These are phyloP conservation scores for Verruconis gallopava DNA, from an alignment of 2,329 filamentous ascomycete genomes.

Conservation along the genomic window DNA sequence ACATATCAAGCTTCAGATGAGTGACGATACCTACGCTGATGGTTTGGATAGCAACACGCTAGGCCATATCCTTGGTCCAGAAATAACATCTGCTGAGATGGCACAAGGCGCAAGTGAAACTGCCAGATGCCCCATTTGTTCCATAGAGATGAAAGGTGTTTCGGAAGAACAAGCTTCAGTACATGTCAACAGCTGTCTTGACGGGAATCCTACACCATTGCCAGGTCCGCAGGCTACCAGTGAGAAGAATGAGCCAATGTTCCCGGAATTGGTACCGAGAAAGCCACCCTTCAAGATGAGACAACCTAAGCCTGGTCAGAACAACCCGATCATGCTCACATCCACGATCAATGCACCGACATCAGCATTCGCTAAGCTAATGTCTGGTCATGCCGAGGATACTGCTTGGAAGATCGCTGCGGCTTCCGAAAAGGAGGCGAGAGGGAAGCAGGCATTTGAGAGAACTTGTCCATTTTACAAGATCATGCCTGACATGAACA, in stretches of 20 bases:
- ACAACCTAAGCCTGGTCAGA: conserved; percentile 65
- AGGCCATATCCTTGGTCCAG: conserved; percentile 43
- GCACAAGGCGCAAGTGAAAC: background rate
- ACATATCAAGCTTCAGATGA: conserved; percentile 42
- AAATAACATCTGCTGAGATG: conserved; percentile 14
- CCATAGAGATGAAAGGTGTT: conserved; percentile 44
- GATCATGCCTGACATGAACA: conserved; percentile 83
- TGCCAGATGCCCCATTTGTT: conserved; percentile 62
- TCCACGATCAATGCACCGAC: conserved; percentile 40
- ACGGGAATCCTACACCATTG: conserved; percentile 59
- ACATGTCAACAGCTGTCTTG: conserved; percentile 88
- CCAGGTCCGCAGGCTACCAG: conserved; percentile 19
- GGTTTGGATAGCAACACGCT: no score
- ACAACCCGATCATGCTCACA: conserved; percentile 56
- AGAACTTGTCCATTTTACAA: conserved; percentile 98
- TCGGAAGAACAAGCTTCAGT: conserved; percentile 53
- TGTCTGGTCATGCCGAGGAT: conserved; percentile 85
- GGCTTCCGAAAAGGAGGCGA: conserved; percentile 60
- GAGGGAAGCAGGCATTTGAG: conserved; percentile 75
- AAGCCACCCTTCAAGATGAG: conserved; percentile 26
- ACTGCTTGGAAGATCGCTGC: conserved; percentile 81
- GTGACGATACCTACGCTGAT: conserved; percentile 30
- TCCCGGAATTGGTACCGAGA: background rate
- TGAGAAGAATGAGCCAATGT: conserved; percentile 12
- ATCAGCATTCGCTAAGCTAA: conserved; percentile 84